Conservation (phyloP, 2,329 filamentous ascomycete species). For the Claviceps capensis region DNA sequence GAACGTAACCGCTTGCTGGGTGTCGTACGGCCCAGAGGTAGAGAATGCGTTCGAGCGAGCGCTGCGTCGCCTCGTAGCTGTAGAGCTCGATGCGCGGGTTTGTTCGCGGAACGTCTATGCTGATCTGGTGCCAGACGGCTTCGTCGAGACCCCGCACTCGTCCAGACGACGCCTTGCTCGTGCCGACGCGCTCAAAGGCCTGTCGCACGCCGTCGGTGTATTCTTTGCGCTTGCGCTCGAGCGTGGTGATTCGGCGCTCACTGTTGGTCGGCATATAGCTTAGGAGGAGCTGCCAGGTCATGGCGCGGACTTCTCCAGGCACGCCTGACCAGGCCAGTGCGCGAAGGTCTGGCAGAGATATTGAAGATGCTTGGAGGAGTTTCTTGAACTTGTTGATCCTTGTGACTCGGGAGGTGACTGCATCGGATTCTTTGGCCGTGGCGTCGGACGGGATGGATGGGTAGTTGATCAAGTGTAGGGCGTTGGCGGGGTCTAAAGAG, state of each 20-base stretch:
- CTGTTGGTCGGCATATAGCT: slow-evolving; percentile 96
- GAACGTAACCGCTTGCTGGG: slow-evolving; percentile 92
- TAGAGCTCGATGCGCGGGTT: slow-evolving; percentile 95
- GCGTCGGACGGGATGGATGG: slow-evolving; percentile 60
- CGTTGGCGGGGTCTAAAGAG: slow-evolving; percentile 64
- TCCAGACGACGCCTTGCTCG: slow-evolving; percentile 22
- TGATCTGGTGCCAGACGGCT: slow-evolving; percentile 98
- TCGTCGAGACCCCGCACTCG: slow-evolving; percentile 67
- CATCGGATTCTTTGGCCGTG: slow-evolving; percentile 70
- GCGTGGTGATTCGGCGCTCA: slow-evolving; percentile 74
- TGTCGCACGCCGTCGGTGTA: slow-evolving; percentile 83
- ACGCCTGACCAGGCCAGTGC: slow-evolving; percentile 87
- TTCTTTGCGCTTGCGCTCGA: slow-evolving; percentile 91
- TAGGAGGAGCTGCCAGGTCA: slow-evolving; percentile 96
- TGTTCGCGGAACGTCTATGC: slow-evolving; percentile 91
- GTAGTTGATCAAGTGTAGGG: slow-evolving; percentile 86
- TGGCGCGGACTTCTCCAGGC: slow-evolving; percentile 87
- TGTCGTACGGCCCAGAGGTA: slow-evolving; percentile 98
- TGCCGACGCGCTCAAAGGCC: slow-evolving; percentile 53
- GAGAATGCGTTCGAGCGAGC: slow-evolving; percentile 83
- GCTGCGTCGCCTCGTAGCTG: slow-evolving; percentile 87
- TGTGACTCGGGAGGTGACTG: slow-evolving; percentile 73
- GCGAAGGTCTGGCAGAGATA: slow-evolving; percentile 71
- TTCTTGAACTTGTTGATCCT: slow-evolving; percentile 98
- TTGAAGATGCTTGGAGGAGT: slow-evolving; percentile 81